Evolutionary conservation across 2,329 filamentous ascomycete genomes (phyloP), one percentile per base, ranked within the genome.

Genomic region (Colletotrichum somersetense): DNA sequence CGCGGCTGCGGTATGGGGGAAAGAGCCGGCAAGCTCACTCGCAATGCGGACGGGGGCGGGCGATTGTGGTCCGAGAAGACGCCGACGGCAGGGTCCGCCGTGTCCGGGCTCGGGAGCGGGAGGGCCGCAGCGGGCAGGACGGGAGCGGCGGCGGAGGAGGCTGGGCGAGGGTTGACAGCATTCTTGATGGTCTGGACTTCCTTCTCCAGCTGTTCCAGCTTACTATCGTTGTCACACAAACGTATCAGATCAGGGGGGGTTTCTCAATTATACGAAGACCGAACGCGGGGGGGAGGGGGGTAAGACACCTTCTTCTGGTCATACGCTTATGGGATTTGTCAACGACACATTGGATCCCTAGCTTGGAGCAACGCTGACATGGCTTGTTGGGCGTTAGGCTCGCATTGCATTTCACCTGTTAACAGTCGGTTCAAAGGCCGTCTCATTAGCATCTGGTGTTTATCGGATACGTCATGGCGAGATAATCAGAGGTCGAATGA

Each of bases 321-420:
- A 83, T 80, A 72, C 85, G 80, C 77, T 86, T 86, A 71, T 86
- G 84, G 61, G 80, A 80, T 75, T 83, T 85, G 75, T 86, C 84
- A 40, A 86, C 83, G 14, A 86, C 80, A 65, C 85, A 86, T 23
- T 80, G 75, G 40, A 85, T 77, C 50, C 81, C 77, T 33, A 85
- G 77, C 78, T 86, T 86, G 69, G 80, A 77, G 72, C 85, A 86
- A 58, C 85, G 80, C 71, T 84, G 82, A 66, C 85, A 86, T 38
- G 83, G 81, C 75, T 84, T 79, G 62, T 82, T 82, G 2, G 79
- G 75, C 14, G 77, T 76, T 18, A 78, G 74, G 74, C 81, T 84
- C 23, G 83, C 79, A 75, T 82, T 83, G 77, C 85, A 86, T 67
- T 83, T 83, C 35, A 86, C 84, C 84, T 86, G 73, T 57, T 57